A percentile compares a stretch with the other conserved stretches of the same genome.
These are phyloP conservation scores for Obba rivulosa DNA, from an alignment of 768 basidiomycete genomes.

Conservation along the genomic window DNA sequence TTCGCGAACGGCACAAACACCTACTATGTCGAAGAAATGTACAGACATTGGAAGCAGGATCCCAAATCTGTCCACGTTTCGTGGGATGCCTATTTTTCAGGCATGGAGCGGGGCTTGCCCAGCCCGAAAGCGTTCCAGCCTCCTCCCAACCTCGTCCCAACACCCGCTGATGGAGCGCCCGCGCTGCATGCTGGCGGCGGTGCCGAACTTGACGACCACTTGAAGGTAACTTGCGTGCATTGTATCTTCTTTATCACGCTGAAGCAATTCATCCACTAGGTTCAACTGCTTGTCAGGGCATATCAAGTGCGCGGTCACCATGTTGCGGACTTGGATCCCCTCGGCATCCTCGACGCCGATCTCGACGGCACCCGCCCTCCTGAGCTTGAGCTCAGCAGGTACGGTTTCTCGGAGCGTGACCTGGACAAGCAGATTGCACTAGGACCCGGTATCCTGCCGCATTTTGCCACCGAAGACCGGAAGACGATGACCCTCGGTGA, in stretches of 20 bases:
- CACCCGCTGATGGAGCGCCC: conserved; percentile 40
- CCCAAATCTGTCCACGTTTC: conserved; percentile 89
- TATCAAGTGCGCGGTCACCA: conserved; percentile 99
- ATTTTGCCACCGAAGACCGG: conserved; percentile 83
- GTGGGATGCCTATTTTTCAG: conserved; percentile 93
- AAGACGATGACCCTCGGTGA: conserved; percentile 88
- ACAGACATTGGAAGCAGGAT: conserved; percentile 85
- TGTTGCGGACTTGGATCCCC: conserved; percentile 90
- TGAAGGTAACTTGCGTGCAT: conserved; percentile 61
- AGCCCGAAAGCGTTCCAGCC: conserved; percentile 80
- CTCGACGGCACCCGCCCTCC: conserved; percentile 73
- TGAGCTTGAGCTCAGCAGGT: conserved; percentile 90
- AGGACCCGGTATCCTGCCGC: conserved; percentile 93
- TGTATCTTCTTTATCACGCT: conserved; percentile 1
- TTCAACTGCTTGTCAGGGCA: conserved; percentile 95
- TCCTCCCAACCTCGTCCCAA: conserved; percentile 68
- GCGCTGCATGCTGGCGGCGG: conserved; percentile 36
- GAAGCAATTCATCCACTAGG: conserved; percentile 39
- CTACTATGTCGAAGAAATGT: conserved; percentile 98
- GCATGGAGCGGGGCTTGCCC: conserved; percentile 82
- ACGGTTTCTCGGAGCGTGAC: conserved; percentile 93
- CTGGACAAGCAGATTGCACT: conserved; percentile 92
- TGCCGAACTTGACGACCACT: conserved; percentile 83
- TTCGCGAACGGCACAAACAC: conserved; percentile 95
- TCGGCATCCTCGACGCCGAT: conserved; percentile 89